Base-by-base conservation (phyloP, 1,139 yeast species). In the Pichia sp. region DNA sequence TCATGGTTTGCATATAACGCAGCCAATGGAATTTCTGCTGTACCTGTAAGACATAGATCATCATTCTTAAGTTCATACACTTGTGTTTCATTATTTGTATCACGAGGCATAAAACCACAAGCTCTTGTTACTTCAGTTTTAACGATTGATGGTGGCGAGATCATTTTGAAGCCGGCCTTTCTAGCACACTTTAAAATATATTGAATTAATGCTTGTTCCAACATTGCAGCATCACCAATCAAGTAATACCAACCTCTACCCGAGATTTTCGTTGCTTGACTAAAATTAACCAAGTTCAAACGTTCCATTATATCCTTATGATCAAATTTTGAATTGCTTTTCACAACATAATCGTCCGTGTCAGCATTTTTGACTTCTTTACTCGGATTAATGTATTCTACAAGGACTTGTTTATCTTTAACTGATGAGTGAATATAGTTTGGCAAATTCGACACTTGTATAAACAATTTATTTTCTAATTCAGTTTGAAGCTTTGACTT, bases 81-180 rank as follows among this genome's bases (percentile, higher is more conserved):
- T 62, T 94, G 99, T 48, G 82, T 82, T 58, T 89, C 97, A 50
- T 82, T 80, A 58, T 86, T 85, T 57, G 82, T 83, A 62, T 92
- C 98, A 50, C 95, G 79, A 11, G 99, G 99, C 61, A 84, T 82
- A 68, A 90, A 94, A 0, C 99, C 99, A 70, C 98, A 94, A 0
- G 97, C 97, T 54, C 74, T 70, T 0, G 90, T 80, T 12, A 88
- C 72, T 54, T 86, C 95, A 23, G 79, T 72, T 54, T 86, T 79
- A 1, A 90, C 96, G 24, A 92, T 77, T 1, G 95, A 79, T 1
- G 98, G 98, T 1, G 98, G 97, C 9, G 79, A 67, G 13, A 83
- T 79, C 75, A 84, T 75, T 35, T 67, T 66, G 67, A 85, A 94
- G 0, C 96, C 96, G 9, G 71, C 64, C 39, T 67, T 59, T 39